A percentile compares a stretch with the other conserved stretches of the same genome.
phyloP scores from a whole-genome alignment of 768 basidiomycete genomes.

The Boletus reticulatus region DNA sequence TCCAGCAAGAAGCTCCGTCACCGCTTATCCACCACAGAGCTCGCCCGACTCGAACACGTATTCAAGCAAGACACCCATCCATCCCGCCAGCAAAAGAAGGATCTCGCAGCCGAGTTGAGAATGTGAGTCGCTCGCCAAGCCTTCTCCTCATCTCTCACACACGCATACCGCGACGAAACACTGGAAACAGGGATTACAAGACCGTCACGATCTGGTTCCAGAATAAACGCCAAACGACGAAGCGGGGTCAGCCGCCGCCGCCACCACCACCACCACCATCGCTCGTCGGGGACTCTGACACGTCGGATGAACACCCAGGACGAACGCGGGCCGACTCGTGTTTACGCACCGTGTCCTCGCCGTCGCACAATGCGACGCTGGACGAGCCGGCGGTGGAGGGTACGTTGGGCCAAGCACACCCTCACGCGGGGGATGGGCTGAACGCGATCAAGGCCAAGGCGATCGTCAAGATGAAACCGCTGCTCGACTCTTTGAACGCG shows the following conservation, averaged over 20 bases:
- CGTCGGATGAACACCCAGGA: background rate
- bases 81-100: conserved; percentile 27
- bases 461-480: conserved; percentile 22
- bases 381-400: background rate
- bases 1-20: conserved; percentile 32
- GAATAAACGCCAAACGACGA: conserved; percentile 66
- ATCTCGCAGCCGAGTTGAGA: conserved; percentile 25
- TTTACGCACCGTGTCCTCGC: conserved; percentile 30
- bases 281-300: background rate
- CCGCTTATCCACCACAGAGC: conserved; percentile 35
- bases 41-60: conserved; percentile 25
- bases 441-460: conserved; percentile 11
- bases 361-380: conserved; percentile 28
- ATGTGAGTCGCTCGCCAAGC: conserved; percentile 21
- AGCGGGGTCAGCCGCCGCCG: conserved; percentile 20
- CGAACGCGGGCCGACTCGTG: conserved; percentile 17
- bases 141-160: too few species aligned
- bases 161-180: too few species aligned
- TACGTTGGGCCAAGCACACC: background rate
- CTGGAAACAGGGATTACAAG: conserved; percentile 40
- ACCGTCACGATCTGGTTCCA: conserved; percentile 76
- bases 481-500: conserved; percentile 18
- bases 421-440: background rate
- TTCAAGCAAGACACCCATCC: conserved; percentile 32
- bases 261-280: background rate